Conservation (phyloP, 2,329 filamentous ascomycete genomes). For the Teratosphaeria nubilosa region DNA sequence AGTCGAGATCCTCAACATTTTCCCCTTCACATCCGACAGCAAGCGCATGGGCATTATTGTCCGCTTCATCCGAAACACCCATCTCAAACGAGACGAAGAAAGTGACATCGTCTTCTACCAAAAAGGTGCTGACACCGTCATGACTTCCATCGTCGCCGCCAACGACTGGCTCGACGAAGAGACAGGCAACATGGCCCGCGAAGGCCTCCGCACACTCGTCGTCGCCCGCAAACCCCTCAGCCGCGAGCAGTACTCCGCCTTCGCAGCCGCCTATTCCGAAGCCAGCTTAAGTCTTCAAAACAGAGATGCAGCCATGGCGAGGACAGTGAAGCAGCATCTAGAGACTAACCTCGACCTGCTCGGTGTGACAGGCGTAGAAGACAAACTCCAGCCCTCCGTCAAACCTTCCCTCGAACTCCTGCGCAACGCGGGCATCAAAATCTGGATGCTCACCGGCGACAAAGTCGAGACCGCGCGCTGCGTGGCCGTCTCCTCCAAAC, state of each 20-base stretch:
- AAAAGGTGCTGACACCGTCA: constrained; percentile 96
- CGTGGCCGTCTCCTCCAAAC: constrained; percentile 87
- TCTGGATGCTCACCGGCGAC: constrained; percentile 99
- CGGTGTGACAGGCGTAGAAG: constrained; percentile 95
- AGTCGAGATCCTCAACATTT: constrained; percentile 83
- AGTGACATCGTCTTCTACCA: constrained; percentile 98
- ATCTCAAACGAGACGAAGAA: constrained; percentile 40
- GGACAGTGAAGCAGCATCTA: constrained; percentile 67
- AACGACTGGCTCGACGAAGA: constrained; percentile 99
- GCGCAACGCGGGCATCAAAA: constrained; percentile 95
- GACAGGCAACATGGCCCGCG: constrained; percentile 97
- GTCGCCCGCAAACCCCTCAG: constrained; percentile 87
- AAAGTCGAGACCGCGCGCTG: constrained; percentile 97
- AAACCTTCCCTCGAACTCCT: constrained; percentile 91
- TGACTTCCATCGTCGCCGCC: constrained; percentile 86
- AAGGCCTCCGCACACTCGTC: constrained; percentile 86
- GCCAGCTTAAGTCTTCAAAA: constrained; percentile 71
- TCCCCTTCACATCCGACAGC: constrained; percentile 94
- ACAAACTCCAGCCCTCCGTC: constrained; percentile 90
- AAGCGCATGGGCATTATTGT: constrained; percentile 98
- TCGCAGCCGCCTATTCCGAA: constrained; percentile 62
- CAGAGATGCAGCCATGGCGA: constrained; percentile 72
- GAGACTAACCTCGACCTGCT: constrained; percentile 85
- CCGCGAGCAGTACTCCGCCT: constrained; percentile 67
- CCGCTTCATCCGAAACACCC: constrained; percentile 51